Conservation (phyloP, 345 rosid species). For the Bruguiera gymnorhiza region DNA sequence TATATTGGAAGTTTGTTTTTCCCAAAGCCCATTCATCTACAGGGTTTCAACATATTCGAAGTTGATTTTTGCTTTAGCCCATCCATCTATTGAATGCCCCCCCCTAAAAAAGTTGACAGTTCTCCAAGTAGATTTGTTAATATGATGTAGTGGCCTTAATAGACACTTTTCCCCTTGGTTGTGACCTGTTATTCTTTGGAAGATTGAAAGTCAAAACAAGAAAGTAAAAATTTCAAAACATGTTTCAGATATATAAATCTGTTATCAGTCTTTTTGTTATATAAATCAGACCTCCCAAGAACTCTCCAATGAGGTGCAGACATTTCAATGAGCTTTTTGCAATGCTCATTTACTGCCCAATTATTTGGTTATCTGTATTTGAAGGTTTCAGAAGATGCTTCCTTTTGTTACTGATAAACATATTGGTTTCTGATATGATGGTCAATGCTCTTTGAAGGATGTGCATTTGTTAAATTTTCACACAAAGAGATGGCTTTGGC, state of each 20-base stretch:
- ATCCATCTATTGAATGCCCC: too few species aligned
- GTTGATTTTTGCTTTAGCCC: too few species aligned
- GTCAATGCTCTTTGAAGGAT: slow-evolving; percentile 50
- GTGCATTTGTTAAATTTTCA: slow-evolving; percentile 72
- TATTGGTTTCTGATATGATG: slow-evolving; percentile 23
- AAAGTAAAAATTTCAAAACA: background rate
- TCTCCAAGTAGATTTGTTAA: too few species aligned
- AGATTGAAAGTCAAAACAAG: background rate
- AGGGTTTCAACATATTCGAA: too few species aligned
- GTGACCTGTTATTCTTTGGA: background rate
- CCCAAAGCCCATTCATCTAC: background rate
- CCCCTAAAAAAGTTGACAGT: too few species aligned
- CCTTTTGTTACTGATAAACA: background rate
- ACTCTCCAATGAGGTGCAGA: background rate
- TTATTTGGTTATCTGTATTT: background rate
- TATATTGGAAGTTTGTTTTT: slow-evolving; percentile 9
- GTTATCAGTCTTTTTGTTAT: background rate
- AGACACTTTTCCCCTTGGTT: background rate
- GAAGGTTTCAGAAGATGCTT: background rate
- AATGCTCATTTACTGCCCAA: background rate
- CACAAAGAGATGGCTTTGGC: slow-evolving; percentile 78
- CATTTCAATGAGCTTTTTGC: background rate
- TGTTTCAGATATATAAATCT: background rate
- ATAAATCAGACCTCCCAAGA: background rate
- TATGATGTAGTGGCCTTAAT: too few species aligned